Conservation (phyloP, 2,329 filamentous ascomycete genomes). For the Clonostachys solani region DNA sequence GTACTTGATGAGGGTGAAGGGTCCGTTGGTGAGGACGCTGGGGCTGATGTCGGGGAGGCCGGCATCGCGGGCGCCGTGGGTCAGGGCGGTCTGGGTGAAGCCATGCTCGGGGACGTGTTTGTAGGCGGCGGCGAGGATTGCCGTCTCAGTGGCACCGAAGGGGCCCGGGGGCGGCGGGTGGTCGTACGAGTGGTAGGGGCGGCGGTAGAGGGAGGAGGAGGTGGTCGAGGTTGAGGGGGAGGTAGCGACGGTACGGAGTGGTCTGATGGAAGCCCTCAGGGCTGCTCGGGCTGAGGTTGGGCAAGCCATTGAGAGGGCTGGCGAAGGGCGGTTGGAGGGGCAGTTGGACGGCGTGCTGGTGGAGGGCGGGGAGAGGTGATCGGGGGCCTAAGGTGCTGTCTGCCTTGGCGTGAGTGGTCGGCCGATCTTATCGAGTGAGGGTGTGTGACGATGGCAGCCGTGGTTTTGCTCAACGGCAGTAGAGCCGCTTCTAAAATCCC, state of each 20-base stretch:
- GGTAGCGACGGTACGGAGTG: background rate
- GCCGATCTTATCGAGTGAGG: too few relatives aligned
- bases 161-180: conserved; percentile 52
- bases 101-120: conserved; percentile 74
- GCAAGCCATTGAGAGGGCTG: too few relatives aligned
- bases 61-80: conserved; percentile 74
- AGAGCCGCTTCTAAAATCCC: too few relatives aligned
- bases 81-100: conserved; percentile 72
- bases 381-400: too few relatives aligned
- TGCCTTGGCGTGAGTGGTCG: too few relatives aligned
- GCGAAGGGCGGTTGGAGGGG: too few relatives aligned
- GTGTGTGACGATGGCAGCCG: too few relatives aligned
- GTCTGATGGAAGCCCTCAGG: background rate
- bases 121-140: conserved; percentile 80
- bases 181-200: conserved; percentile 68
- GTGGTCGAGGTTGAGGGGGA: background rate
- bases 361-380: too few relatives aligned
- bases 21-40: conserved; percentile 74
- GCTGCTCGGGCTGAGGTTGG: too few relatives aligned
- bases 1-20: conserved; percentile 78
- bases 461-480: too few relatives aligned
- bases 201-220: conserved; percentile 2
- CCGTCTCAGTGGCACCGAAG: conserved; percentile 65
- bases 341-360: too few relatives aligned
- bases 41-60: conserved; percentile 85